These are phyloP conservation scores for Thalassiosira profunda DNA, from an alignment of 108 stramenopile species.

Conservation along the genomic window DNA sequence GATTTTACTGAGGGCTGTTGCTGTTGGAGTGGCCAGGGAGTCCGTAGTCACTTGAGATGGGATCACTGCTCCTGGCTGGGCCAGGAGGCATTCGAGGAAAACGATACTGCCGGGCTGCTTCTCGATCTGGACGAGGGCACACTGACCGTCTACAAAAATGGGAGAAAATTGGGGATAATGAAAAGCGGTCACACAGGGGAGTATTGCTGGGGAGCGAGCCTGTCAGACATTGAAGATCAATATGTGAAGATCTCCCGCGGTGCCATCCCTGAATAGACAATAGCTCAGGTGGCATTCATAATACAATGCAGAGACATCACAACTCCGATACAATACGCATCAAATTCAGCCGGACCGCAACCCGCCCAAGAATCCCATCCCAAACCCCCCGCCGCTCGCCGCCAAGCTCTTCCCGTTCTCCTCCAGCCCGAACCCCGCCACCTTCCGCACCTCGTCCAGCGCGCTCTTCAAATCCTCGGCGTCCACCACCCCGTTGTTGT, in stretches of 20 bases:
- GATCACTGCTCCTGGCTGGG: too few relatives aligned
- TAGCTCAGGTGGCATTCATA: too few relatives aligned
- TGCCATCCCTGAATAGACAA: too few relatives aligned
- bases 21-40: too few relatives aligned
- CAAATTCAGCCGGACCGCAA: slow-evolving; percentile 46
- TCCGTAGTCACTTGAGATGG: too few relatives aligned
- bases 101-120: slow-evolving; percentile 1
- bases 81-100: too few relatives aligned
- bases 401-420: neutral
- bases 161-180: neutral
- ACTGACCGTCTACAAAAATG: slow-evolving; percentile 1
- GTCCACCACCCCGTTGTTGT: slow-evolving; percentile 42
- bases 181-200: neutral
- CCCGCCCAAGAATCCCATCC: slow-evolving; percentile 43
- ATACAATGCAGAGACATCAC: too few relatives aligned
- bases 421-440: slow-evolving; percentile 36
- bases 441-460: slow-evolving; percentile 28
- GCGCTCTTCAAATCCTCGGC: slow-evolving; percentile 24
- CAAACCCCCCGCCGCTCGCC: slow-evolving; percentile 41
- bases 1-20: too few relatives aligned
- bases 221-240: too few relatives aligned
- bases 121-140: slow-evolving; percentile 2
- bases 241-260: too few relatives aligned
- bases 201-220: slow-evolving; percentile 3
- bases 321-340: too few relatives aligned